phyloP scores from a whole-genome alignment of 192 early-diverging fungal species.

The Coemansia sp. region DNA sequence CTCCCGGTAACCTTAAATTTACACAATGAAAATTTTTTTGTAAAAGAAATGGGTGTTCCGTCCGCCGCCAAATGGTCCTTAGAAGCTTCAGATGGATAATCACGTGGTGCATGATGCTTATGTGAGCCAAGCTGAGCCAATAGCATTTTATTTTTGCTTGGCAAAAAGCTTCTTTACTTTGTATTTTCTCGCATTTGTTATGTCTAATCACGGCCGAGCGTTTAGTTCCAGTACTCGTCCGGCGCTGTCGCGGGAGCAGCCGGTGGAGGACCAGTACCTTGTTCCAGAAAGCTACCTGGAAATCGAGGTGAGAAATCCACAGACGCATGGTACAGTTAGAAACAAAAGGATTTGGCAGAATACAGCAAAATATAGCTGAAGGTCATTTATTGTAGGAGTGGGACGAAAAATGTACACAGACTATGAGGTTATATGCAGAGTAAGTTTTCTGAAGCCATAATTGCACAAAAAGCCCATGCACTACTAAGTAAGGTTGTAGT shows the following conservation, averaged over 20 bases:
- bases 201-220: conserved; percentile 11
- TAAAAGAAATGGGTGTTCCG: no score
- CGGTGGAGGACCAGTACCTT: conserved; percentile 63
- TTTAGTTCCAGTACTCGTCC: conserved; percentile 32
- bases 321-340: conserved; percentile 61
- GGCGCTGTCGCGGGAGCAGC: conserved; percentile 27
- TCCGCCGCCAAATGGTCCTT: no score
- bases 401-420: conserved; percentile 82
- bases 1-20: no score
- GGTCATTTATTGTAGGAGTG: background rate
- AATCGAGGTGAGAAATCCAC: conserved; percentile 88
- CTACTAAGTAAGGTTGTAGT: conserved; percentile 22
- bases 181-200: background rate
- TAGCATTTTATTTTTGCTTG: no score
- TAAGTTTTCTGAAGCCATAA: background rate
- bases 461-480: background rate
- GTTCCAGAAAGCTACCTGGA: conserved; percentile 97
- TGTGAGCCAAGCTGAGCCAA: no score
- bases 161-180: background rate
- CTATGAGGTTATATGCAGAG: conserved; percentile 89
- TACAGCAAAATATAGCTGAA: background rate
- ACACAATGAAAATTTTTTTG: no score
- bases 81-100: no score
- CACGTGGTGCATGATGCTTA: no score
- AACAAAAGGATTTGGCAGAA: background rate